Evolutionary conservation across 495 filamentous ascomycete genomes (phyloP).

Genomic region (Pyrenopolyporus hunteri): DNA sequence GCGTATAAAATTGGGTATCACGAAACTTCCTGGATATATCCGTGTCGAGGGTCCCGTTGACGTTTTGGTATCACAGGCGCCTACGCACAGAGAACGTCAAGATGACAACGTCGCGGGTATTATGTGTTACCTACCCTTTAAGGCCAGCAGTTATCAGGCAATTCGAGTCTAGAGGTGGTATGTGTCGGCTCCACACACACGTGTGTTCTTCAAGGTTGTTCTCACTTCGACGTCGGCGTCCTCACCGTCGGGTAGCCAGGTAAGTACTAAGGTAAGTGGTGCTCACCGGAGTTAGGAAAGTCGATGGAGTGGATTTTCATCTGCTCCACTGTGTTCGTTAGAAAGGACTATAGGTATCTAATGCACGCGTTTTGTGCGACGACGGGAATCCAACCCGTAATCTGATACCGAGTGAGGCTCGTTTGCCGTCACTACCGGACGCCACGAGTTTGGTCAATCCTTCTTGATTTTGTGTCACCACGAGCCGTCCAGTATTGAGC

Average conservation of each 20-base stretch:
- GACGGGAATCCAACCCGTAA: constrained; percentile 5
- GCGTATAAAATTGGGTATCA: background rate
- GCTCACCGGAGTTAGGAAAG: constrained; percentile 6
- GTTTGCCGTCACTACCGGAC: constrained; percentile 17
- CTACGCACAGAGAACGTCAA: constrained; percentile 21
- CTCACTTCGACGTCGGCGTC: background rate
- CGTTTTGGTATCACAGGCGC: constrained; percentile 17
- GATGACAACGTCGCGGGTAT: background rate
- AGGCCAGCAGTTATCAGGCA: constrained; percentile 4
- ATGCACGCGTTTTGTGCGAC: constrained; percentile 34
- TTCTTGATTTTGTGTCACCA: background rate
- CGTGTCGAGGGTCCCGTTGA: constrained; percentile 1
- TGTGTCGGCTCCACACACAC: constrained; percentile 17
- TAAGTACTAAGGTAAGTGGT: no score
- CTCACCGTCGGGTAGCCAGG: constrained; percentile 5
- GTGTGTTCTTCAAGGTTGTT: constrained; percentile 19
- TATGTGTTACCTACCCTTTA: constrained; percentile 13
- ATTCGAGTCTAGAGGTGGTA: background rate
- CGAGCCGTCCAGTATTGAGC: background rate
- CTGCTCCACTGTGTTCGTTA: background rate
- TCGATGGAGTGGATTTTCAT: background rate
- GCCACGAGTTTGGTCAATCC: constrained; percentile 14
- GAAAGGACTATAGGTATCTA: constrained; percentile 6
- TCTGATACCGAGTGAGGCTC: constrained; percentile 5
- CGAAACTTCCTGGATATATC: background rate